Conservation (phyloP, 176 grass and related monocot genomes). For the Typha latifolia region DNA sequence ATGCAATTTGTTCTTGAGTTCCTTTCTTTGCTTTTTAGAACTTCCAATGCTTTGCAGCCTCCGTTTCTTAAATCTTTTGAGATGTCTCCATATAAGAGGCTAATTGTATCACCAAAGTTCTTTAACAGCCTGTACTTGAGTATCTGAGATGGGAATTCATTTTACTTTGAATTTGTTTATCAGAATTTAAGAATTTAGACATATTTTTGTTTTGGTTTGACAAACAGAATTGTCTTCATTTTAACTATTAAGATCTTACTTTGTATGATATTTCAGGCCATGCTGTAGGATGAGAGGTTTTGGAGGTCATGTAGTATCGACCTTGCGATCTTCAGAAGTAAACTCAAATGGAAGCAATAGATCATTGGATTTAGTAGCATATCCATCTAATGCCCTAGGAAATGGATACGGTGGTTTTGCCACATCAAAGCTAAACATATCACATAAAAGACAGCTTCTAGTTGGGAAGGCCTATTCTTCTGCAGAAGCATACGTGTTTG, state of each 20-base stretch:
- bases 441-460: constrained; percentile 14
- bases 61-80: no score
- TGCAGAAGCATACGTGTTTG: constrained; percentile 27
- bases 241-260: not conserved
- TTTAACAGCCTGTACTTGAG: no score
- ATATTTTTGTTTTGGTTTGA: no score
- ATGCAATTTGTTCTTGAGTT: not conserved
- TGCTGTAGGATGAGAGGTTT: not conserved
- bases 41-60: not conserved
- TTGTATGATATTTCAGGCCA: constrained; percentile 2
- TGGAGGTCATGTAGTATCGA: not conserved
- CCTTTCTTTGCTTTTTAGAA: not conserved
- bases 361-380: constrained; percentile 18
- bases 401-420: constrained; percentile 9
- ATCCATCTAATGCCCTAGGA: constrained; percentile 12
- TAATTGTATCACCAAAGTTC: no score
- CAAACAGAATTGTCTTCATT: not conserved
- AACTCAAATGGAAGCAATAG: constrained; percentile 16
- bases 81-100: no score
- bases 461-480: constrained; percentile 19
- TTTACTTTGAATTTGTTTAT: no score
- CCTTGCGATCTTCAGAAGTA: not conserved
- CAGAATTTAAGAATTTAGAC: no score
- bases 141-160: no score
- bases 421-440: not conserved